A percentile compares a stretch with the other conserved stretches of the same genome.
Conservation (phyloP, 768 basidiomycete species). For the Xanthoconium purpureum region DNA sequence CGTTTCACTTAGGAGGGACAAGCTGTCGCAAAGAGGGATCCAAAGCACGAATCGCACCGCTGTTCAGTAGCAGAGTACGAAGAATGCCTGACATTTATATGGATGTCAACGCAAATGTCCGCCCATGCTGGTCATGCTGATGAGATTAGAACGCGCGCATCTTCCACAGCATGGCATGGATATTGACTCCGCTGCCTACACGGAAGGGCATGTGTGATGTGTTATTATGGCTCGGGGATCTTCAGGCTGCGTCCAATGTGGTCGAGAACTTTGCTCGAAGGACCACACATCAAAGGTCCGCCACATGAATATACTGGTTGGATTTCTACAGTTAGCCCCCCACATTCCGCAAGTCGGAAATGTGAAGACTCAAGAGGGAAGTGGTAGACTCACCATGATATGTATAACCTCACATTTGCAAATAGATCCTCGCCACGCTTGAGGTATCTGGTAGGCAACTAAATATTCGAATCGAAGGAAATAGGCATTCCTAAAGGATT, state of each 20-base stretch:
- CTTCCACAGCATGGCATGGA: constrained; percentile 29
- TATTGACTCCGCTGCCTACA: constrained; percentile 10
- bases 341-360: neutral
- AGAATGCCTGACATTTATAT: constrained; percentile 19
- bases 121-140: neutral
- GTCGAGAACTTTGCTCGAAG: neutral
- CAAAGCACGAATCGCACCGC: neutral
- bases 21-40: neutral
- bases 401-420: neutral
- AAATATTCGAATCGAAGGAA: neutral
- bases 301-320: constrained; percentile 7
- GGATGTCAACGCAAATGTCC: neutral
- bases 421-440: neutral
- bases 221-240: neutral
- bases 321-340: neutral
- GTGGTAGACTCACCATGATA: neutral
- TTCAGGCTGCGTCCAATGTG: neutral
- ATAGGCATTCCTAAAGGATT: neutral
- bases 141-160: neutral
- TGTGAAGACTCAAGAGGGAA: neutral
- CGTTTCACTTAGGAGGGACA: neutral
- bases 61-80: neutral
- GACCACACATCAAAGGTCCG: neutral
- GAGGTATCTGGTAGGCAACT: neutral
- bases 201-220: constrained; percentile 14